Evolutionary conservation across 768 basidiomycete genomes (phyloP).

Genomic region (Leucogyrophana mollusca): DNA sequence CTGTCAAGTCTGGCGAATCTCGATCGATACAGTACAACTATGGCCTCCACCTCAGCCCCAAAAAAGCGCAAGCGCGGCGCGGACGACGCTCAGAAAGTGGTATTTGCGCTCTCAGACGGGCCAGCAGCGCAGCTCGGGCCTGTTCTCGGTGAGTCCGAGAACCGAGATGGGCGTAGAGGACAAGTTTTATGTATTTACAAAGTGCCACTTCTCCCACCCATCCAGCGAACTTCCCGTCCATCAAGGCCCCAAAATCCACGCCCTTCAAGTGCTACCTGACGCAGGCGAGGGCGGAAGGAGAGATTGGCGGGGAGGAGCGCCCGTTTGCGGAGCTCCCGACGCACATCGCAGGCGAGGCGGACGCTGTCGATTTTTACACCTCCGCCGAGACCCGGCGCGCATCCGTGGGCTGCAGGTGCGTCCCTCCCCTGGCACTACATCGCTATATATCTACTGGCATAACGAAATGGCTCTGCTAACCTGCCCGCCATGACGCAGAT

Average conservation of each 20-base stretch:
- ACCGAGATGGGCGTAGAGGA: constrained; percentile 27
- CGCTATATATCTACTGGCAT: too few species aligned
- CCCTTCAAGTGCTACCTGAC: constrained; percentile 63
- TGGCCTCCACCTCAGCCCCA: constrained; percentile 24
- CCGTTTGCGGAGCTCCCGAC: constrained; percentile 29
- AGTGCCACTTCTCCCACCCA: constrained; percentile 12
- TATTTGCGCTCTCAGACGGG: constrained; percentile 35
- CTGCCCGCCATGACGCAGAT: too few species aligned
- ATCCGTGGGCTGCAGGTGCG: constrained; percentile 69
- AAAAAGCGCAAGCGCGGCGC: constrained; percentile 52
- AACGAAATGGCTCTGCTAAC: too few species aligned
- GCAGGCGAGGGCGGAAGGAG: constrained; percentile 31
- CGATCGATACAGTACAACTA: constrained; percentile 8
- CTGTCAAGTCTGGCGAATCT: too few species aligned
- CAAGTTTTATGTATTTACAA: constrained; percentile 8
- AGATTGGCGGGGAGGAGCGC: constrained; percentile 20
- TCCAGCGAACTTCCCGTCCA: constrained; percentile 65
- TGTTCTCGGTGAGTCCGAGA: constrained; percentile 45
- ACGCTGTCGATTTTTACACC: constrained; percentile 78
- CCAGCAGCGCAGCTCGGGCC: constrained; percentile 43
- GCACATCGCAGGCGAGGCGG: constrained; percentile 81
- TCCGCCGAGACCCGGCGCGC: constrained; percentile 51
- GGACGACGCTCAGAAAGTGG: constrained; percentile 32
- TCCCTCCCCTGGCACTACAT: constrained; percentile 12
- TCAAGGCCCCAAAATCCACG: constrained; percentile 56